phyloP scores from a whole-genome alignment of 2,329 filamentous ascomycete genomes.

The Talaromyces sp. region DNA sequence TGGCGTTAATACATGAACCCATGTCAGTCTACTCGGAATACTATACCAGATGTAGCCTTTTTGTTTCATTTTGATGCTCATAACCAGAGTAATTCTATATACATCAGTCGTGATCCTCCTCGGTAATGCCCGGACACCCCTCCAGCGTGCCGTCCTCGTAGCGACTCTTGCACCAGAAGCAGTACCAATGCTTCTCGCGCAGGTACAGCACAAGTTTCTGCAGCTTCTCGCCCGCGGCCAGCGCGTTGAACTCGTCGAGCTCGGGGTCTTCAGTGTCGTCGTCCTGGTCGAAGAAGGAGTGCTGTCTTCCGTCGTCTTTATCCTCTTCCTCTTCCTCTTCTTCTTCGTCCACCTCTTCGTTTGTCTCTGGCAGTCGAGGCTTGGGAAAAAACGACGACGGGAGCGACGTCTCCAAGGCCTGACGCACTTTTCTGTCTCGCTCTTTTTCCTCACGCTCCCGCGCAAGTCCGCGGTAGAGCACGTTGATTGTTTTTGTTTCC shows the following conservation, averaged over 20 bases:
- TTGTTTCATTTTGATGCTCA: no score
- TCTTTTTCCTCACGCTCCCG: conserved; percentile 60
- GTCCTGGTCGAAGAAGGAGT: conserved; percentile 44
- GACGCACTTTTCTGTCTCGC: conserved; percentile 24
- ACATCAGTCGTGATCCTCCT: conserved; percentile 67
- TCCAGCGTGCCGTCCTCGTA: conserved; percentile 71
- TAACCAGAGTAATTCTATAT: no score
- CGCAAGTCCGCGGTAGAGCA: conserved; percentile 74
- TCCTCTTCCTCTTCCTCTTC: conserved; percentile 67
- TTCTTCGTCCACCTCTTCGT: conserved; percentile 24
- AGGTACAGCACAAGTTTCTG: conserved; percentile 62
- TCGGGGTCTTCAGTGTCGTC: conserved; percentile 66
- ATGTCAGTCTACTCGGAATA: not conserved
- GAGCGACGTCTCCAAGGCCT: conserved; percentile 19
- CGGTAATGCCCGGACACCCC: conserved; percentile 78
- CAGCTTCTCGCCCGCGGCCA: conserved; percentile 62
- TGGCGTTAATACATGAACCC: not conserved
- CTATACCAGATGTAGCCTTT: not conserved
- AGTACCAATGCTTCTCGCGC: conserved; percentile 69
- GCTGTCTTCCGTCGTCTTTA: conserved; percentile 23
- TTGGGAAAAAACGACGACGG: conserved; percentile 30
- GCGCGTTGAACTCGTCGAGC: conserved; percentile 69
- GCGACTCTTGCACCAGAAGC: conserved; percentile 89
- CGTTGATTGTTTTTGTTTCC: conserved; percentile 47
- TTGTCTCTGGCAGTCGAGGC: conserved; percentile 50